Base-by-base conservation (phyloP, 1,139 yeast species). In the Yamadazyma blattariae region DNA sequence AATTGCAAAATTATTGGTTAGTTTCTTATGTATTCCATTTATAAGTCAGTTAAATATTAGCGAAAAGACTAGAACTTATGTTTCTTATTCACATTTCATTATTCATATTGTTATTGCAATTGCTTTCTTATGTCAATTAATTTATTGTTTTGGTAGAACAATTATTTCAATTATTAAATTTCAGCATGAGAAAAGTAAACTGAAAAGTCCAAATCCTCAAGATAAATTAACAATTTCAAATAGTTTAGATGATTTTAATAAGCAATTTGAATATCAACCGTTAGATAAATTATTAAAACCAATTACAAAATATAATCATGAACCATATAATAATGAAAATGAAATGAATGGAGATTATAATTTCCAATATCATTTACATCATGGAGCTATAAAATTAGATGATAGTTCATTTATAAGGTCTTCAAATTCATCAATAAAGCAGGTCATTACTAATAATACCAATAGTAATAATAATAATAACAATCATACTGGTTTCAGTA, bases 11-110 rank as follows among this genome's bases (percentile, higher is more conserved):
- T 47, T 71, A 3, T 29, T 68, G 5, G 61, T 65, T 12, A 57
- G 74, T 0, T 34, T 67, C 2, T 49, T 74, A 29, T 67, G 70
- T 39, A 56, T 73, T n/a, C 69, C 77, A 1, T 71, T 58, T 35
- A 54, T 73, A 27, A 45, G 46, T 12, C 50, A 52, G 20, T 44
- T 74, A 19, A 46, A 57, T 15, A 42, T 59, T 3, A 48, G 59
- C 15, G 78, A 72, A 40, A 43, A 49, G 1, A 41, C 51, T 1
- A 51, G 74, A 31, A 67, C 75, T 0, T 53, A 61, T 36, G 60
- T 71, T 25, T 70, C 74, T 1, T 69, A 61, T 47, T 59, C 59
- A 1, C 75, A 72, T 34, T 50, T 71, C 20, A 27, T 59, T 6
- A 53, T 73, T 13, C 77, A 73, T 48, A 44, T 59, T 9, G 24